Percentiles rank a stretch among this genome's conserved stretches.
These are phyloP conservation scores for Apiospora pterosperma DNA, from an alignment of 2,329 filamentous ascomycete genomes.

Conservation along the genomic window DNA sequence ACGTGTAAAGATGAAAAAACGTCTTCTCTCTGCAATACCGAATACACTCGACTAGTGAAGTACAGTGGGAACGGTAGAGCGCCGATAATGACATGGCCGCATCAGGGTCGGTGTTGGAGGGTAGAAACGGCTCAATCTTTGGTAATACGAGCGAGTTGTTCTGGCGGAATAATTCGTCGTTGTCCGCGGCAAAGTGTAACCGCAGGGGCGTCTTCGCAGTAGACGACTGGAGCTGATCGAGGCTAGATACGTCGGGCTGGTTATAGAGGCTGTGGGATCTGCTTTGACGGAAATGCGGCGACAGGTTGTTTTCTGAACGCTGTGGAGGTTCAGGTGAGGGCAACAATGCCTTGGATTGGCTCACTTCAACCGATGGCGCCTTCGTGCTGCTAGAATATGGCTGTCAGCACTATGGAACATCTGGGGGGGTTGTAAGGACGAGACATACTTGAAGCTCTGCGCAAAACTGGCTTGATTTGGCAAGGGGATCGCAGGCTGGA, in stretches of 20 bases:
- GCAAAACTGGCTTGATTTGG: conserved; percentile 44
- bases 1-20: conserved; percentile 91
- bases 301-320: conserved; percentile 22
- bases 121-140: conserved; percentile 78
- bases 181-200: conserved; percentile 58
- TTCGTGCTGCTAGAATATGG: conserved; percentile 29
- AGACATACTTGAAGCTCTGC: conserved; percentile 48
- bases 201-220: conserved; percentile 55
- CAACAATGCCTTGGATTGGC: conserved; percentile 20
- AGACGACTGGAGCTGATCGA: conserved; percentile 57
- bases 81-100: conserved; percentile 82
- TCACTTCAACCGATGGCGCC: conserved; percentile 22
- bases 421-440: too few relatives aligned
- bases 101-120: conserved; percentile 77
- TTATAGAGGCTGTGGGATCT: conserved; percentile 55
- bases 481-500: conserved; percentile 45
- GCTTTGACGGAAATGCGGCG: conserved; percentile 21
- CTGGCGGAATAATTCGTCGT: conserved; percentile 55
- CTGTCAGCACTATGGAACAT: background rate
- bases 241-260: conserved; percentile 50
- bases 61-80: conserved; percentile 91
- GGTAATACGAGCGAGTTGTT: conserved; percentile 77
- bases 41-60: conserved; percentile 91
- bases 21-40: conserved; percentile 96
- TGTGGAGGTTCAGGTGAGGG: conserved; percentile 37